phyloP scores from a whole-genome alignment of 2,329 filamentous ascomycete genomes.

The Aspergillus viridinutans region DNA sequence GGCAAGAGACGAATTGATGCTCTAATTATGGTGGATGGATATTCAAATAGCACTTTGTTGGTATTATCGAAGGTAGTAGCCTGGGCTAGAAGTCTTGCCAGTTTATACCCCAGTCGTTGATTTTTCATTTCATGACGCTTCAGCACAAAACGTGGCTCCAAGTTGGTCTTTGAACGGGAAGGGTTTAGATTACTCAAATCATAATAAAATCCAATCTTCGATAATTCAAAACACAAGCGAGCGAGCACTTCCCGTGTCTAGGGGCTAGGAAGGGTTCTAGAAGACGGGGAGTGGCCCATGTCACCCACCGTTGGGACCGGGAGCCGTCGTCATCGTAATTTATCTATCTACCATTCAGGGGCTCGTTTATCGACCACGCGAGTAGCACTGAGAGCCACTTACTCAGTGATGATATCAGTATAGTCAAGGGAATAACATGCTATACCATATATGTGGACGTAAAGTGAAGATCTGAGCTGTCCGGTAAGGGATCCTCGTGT shows the following conservation, averaged over 20 bases:
- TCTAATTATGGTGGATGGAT: background rate
- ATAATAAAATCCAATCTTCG: background rate
- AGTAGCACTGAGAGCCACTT: background rate
- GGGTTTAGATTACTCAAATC: background rate
- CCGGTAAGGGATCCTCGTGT: background rate
- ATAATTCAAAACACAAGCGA: background rate
- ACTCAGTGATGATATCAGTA: background rate
- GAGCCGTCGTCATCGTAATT: background rate
- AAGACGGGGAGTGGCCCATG: background rate
- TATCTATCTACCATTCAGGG: slow-evolving; percentile 10
- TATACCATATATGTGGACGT: too few species aligned
- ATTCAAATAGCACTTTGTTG: background rate
- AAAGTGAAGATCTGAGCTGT: background rate
- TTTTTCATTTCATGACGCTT: background rate
- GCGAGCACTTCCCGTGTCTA: background rate
- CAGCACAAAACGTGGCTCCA: background rate
- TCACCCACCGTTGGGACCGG: background rate
- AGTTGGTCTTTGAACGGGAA: background rate
- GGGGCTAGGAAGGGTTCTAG: background rate
- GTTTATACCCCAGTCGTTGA: background rate
- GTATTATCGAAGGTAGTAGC: background rate
- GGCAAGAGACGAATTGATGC: slow-evolving; percentile 16
- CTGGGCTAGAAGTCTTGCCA: background rate
- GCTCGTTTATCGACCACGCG: background rate
- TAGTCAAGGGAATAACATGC: background rate